Evolutionary conservation across 306 rosid species (phyloP).

Genomic region (Alnus glutinosa): DNA sequence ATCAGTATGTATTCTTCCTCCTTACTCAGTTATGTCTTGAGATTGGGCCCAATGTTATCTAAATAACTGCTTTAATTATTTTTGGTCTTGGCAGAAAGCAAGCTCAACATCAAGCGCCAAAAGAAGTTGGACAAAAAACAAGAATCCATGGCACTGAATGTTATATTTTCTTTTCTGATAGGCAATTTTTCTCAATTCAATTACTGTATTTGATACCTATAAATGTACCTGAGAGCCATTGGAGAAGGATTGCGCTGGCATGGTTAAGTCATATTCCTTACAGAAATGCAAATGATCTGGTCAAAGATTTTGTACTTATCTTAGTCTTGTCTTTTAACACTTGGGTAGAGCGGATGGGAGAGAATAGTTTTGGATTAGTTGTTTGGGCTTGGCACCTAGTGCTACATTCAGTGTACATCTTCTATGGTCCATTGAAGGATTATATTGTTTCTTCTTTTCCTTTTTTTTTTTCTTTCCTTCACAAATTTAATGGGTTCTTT

Average conservation of each 20-base stretch:
- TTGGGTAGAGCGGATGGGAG: background rate
- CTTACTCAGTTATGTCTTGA: background rate
- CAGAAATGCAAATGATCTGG: constrained; percentile 17
- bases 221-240: constrained; percentile 1
- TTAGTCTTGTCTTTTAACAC: background rate
- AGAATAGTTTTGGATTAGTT: constrained; percentile 27
- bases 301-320: background rate
- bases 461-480: background rate
- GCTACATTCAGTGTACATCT: too few species aligned
- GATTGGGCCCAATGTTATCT: background rate
- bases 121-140: constrained; percentile 46
- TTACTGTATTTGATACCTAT: constrained; percentile 31
- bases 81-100: constrained; percentile 62
- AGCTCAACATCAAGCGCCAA: constrained; percentile 50
- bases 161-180: constrained; percentile 15
- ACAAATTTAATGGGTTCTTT: background rate
- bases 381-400: background rate
- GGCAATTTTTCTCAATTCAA: constrained; percentile 18
- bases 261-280: constrained; percentile 20
- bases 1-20: constrained; percentile 48
- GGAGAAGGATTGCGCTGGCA: constrained; percentile 21
- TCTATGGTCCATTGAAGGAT: background rate
- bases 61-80: constrained; percentile 26
- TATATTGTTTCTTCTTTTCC: background rate
- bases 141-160: constrained; percentile 70